Evolutionary conservation across 768 basidiomycete species (phyloP).

Genomic region (Nidularia sp.): DNA sequence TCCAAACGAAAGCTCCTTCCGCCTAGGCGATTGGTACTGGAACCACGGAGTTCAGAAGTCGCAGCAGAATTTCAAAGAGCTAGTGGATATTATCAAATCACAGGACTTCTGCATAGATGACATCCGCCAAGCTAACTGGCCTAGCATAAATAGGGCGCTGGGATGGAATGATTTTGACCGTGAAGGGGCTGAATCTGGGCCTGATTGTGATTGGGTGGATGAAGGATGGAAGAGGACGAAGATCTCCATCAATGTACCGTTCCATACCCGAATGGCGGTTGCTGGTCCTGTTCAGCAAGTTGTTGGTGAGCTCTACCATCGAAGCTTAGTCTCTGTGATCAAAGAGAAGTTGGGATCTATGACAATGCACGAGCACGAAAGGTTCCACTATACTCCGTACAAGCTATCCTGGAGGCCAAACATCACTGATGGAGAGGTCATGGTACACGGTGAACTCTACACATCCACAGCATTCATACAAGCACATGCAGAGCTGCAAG

Average conservation of each 20-base stretch:
- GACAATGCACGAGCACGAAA: neutral
- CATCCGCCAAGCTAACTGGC: conserved; percentile 1
- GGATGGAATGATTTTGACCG: neutral
- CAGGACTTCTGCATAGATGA: neutral
- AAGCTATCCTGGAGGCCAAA: neutral
- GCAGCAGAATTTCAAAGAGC: neutral
- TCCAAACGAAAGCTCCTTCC: conserved; percentile 2
- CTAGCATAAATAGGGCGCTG: neutral
- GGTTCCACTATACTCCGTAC: conserved; percentile 7
- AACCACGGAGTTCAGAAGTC: neutral
- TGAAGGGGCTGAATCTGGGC: neutral
- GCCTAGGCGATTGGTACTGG: conserved; percentile 2
- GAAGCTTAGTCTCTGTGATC: conserved; percentile 8
- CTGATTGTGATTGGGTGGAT: neutral
- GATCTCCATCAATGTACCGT: neutral
- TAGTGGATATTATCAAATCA: neutral
- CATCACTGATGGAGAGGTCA: no score
- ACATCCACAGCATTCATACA: no score
- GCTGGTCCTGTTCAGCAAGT: neutral
- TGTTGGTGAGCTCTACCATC: conserved; percentile 8
- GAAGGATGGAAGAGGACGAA: conserved; percentile 1
- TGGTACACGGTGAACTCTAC: no score
- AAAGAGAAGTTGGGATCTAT: conserved; percentile 7
- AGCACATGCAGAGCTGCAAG: no score
- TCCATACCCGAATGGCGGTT: neutral